Conservation (phyloP, 345 rosid genomes). For the Aethionema arabicum region DNA sequence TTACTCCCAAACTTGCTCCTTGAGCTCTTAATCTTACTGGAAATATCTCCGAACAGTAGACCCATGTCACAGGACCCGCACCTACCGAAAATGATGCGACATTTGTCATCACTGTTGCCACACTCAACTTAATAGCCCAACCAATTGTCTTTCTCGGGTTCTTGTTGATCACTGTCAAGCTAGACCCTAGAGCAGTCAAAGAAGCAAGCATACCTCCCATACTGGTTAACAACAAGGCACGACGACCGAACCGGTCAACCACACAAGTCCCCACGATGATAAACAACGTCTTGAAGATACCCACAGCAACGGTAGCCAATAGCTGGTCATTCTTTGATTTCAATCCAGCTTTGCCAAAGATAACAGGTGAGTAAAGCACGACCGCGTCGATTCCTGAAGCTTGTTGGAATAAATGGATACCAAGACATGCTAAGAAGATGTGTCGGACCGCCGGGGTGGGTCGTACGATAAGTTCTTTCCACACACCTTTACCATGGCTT, state of each 20-base stretch:
- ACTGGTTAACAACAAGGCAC: slow-evolving; percentile 62
- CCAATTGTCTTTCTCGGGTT: slow-evolving; percentile 37
- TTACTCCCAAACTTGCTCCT: slow-evolving; percentile 60
- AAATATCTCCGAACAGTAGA: slow-evolving; percentile 68
- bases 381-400: slow-evolving; percentile 76
- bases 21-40: slow-evolving; percentile 69
- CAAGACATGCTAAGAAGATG: slow-evolving; percentile 57
- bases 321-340: slow-evolving; percentile 46
- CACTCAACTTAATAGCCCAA: slow-evolving; percentile 48
- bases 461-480: slow-evolving; percentile 53
- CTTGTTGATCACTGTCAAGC: slow-evolving; percentile 35
- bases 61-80: slow-evolving; percentile 78
- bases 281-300: slow-evolving; percentile 47
- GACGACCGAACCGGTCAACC: slow-evolving; percentile 58
- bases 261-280: slow-evolving; percentile 54
- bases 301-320: slow-evolving; percentile 56
- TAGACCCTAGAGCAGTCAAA: slow-evolving; percentile 45
- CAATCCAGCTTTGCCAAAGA: slow-evolving; percentile 59
- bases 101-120: slow-evolving; percentile 48
- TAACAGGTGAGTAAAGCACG: slow-evolving; percentile 58
- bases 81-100: slow-evolving; percentile 72
- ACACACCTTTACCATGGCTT: slow-evolving; percentile 46
- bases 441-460: slow-evolving; percentile 54
- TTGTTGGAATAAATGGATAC: slow-evolving; percentile 68
- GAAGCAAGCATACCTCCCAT: slow-evolving; percentile 56